Conservation (phyloP, 148 eudicot species). For the Vaccinium macrocarpon region DNA sequence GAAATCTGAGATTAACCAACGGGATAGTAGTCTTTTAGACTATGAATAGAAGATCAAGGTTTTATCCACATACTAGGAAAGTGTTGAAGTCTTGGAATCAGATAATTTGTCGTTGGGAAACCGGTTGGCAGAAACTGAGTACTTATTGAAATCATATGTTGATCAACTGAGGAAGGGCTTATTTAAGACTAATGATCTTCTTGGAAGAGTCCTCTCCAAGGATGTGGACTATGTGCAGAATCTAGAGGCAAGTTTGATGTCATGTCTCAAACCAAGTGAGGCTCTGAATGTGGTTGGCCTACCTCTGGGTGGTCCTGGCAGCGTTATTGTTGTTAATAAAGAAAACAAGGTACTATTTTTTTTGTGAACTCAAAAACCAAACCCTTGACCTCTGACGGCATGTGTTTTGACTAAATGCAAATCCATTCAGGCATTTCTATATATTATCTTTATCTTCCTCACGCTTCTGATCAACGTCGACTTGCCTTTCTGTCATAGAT, state of each 20-base stretch:
- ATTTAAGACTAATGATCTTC: constrained; percentile 33
- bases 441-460: no score
- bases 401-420: no score
- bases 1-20: constrained; percentile 48
- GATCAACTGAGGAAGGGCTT: constrained; percentile 47
- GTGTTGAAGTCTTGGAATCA: constrained; percentile 43
- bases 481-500: no score
- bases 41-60: constrained; percentile 52
- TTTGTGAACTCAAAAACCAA: no score
- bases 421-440: no score
- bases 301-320: constrained; percentile 30
- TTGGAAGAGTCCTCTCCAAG: constrained; percentile 48
- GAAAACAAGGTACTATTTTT: constrained; percentile 52
- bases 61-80: constrained; percentile 45
- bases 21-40: constrained; percentile 49
- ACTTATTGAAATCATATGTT: constrained; percentile 38
- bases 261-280: constrained; percentile 39
- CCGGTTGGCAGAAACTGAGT: constrained; percentile 52
- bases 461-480: no score
- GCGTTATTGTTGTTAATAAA: constrained; percentile 29
- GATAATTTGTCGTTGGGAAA: constrained; percentile 53
- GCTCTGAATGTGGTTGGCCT: constrained; percentile 20
- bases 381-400: no score
- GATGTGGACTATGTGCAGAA: constrained; percentile 55
- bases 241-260: constrained; percentile 39